Percentiles rank a stretch among this genome's conserved stretches.
Evolutionary conservation across 192 early-diverging fungal genomes (phyloP).

Genomic region (Coemansia umbellata): DNA sequence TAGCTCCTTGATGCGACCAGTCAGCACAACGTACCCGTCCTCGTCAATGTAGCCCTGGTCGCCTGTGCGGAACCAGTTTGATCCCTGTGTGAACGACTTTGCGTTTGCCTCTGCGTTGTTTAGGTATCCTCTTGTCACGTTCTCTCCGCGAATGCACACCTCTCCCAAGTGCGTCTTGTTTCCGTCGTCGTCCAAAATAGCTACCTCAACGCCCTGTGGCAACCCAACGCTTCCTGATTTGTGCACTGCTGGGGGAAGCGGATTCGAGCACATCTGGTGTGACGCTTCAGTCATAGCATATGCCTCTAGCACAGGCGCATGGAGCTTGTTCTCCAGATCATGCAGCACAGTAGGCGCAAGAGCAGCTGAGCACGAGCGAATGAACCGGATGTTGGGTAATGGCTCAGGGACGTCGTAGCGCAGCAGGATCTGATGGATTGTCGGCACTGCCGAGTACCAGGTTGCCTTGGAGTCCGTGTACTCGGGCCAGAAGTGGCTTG

Average conservation of each 20-base stretch:
- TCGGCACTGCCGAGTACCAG: slow-evolving; percentile 79
- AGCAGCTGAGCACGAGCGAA: slow-evolving; percentile 76
- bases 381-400: slow-evolving; percentile 62
- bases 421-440: slow-evolving; percentile 82
- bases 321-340: slow-evolving; percentile 60
- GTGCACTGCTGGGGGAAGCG: slow-evolving; percentile 60
- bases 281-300: slow-evolving; percentile 89
- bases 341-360: slow-evolving; percentile 66
- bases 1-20: slow-evolving; percentile 85
- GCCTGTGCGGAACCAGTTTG: slow-evolving; percentile 77
- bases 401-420: slow-evolving; percentile 25
- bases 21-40: slow-evolving; percentile 74
- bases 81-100: slow-evolving; percentile 57
- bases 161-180: slow-evolving; percentile 56
- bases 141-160: slow-evolving; percentile 78
- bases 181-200: slow-evolving; percentile 57
- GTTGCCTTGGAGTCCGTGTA: slow-evolving; percentile 55
- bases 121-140: slow-evolving; percentile 74
- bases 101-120: slow-evolving; percentile 67
- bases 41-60: slow-evolving; percentile 77
- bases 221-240: slow-evolving; percentile 79
- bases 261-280: slow-evolving; percentile 84
- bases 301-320: slow-evolving; percentile 75
- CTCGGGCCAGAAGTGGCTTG: slow-evolving; percentile 72
- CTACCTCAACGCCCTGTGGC: slow-evolving; percentile 70